phyloP scores from a whole-genome alignment of 768 basidiomycete species.

The Suillus subluteus region DNA sequence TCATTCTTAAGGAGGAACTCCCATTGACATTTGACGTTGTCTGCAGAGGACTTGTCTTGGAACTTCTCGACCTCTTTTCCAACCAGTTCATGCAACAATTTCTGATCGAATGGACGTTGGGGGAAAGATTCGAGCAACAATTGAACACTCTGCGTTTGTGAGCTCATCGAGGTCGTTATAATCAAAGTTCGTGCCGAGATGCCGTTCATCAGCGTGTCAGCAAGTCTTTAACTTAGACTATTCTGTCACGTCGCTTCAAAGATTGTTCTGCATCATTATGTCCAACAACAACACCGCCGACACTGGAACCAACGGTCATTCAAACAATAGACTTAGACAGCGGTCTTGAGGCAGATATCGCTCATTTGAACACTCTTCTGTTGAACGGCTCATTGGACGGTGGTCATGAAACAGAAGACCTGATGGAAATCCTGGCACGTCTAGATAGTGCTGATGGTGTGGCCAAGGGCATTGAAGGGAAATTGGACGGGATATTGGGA shows the following conservation, averaged over 20 bases:
- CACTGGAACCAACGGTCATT: constrained; percentile 15
- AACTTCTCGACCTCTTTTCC: constrained; percentile 47
- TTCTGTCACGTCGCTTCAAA: background rate
- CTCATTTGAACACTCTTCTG: constrained; percentile 36
- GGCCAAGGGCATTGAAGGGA: constrained; percentile 63
- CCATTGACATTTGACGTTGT: constrained; percentile 74
- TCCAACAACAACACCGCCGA: constrained; percentile 20
- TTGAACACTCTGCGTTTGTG: constrained; percentile 54
- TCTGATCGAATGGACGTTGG: constrained; percentile 50
- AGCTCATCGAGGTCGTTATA: constrained; percentile 43
- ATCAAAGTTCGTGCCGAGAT: constrained; percentile 25
- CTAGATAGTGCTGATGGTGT: constrained; percentile 62
- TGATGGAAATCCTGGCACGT: constrained; percentile 55
- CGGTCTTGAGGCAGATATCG: constrained; percentile 42
- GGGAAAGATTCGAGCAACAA: constrained; percentile 57
- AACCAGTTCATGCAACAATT: constrained; percentile 53
- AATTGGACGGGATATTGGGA: constrained; percentile 62
- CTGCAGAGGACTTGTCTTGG: constrained; percentile 47
- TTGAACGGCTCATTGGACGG: constrained; percentile 26
- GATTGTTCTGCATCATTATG: constrained; percentile 21
- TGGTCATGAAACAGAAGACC: constrained; percentile 41
- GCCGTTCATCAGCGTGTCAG: constrained; percentile 18
- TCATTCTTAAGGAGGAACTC: constrained; percentile 73
- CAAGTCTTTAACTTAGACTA: background rate
- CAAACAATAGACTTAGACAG: constrained; percentile 9